Evolutionary conservation across 768 basidiomycete species (phyloP).

Genomic region (Stropharia rugosoannulata): DNA sequence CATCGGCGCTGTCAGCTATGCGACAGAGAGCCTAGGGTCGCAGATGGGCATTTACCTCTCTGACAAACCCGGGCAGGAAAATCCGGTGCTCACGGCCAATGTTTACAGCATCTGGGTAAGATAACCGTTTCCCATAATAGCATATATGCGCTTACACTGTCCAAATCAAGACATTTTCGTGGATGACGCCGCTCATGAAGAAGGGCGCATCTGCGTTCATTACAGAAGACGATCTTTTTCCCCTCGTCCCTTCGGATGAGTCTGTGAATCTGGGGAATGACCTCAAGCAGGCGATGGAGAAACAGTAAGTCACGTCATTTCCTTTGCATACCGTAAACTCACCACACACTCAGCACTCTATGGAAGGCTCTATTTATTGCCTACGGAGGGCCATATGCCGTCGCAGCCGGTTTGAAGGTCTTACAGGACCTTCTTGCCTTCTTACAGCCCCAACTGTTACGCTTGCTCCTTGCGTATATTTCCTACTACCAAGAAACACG

Average conservation of each 20-base stretch:
- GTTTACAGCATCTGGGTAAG: conserved; percentile 72
- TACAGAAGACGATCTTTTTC: conserved; percentile 84
- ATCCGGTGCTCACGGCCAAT: conserved; percentile 74
- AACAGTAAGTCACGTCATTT: conserved; percentile 49
- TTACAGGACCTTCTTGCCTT: conserved; percentile 80
- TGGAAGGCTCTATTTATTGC: conserved; percentile 74
- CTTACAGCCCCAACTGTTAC: conserved; percentile 83
- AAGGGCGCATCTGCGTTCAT: conserved; percentile 67
- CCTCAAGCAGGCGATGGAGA: conserved; percentile 58
- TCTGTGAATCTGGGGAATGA: conserved; percentile 64
- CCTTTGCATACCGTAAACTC: background rate
- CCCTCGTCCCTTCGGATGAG: conserved; percentile 65
- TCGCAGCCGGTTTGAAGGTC: conserved; percentile 68
- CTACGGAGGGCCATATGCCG: conserved; percentile 75
- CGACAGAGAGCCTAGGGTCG: conserved; percentile 69
- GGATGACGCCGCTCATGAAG: conserved; percentile 81
- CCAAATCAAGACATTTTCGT: conserved; percentile 60
- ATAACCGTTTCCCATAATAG: conserved; percentile 1
- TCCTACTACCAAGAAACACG: conserved; percentile 65
- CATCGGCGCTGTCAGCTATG: conserved; percentile 55
- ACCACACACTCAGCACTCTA: conserved; percentile 45
- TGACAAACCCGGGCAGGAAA: conserved; percentile 49
- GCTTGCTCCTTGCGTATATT: conserved; percentile 79
- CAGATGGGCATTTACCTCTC: conserved; percentile 38
- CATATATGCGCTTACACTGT: background rate